Evolutionary conservation across 2,329 filamentous ascomycete genomes (phyloP).

Genomic region (Helotiales sp.): DNA sequence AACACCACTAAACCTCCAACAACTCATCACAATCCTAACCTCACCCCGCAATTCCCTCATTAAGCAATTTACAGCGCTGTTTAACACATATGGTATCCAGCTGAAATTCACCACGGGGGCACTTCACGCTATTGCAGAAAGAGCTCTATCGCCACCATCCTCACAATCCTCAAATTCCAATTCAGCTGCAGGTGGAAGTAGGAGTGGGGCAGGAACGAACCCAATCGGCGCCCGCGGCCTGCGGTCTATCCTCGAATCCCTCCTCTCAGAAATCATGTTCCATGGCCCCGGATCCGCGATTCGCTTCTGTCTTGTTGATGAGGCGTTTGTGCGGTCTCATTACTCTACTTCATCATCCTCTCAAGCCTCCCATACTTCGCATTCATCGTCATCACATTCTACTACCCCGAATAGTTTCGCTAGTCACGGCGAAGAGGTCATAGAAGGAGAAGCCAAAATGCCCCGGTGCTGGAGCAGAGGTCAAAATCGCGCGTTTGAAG

Average conservation of each 20-base stretch:
- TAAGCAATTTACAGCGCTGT: slow-evolving; percentile 86
- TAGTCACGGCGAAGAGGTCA: slow-evolving; percentile 65
- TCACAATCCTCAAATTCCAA: slow-evolving; percentile 35
- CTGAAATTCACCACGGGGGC: slow-evolving; percentile 83
- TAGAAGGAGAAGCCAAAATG: slow-evolving; percentile 53
- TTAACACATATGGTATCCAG: slow-evolving; percentile 74
- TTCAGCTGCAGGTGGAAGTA: slow-evolving; percentile 44
- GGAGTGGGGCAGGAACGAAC: slow-evolving; percentile 58
- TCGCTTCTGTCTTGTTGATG: slow-evolving; percentile 75
- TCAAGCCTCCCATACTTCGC: background rate
- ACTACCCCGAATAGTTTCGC: no score
- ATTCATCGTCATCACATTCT: slow-evolving; percentile 52
- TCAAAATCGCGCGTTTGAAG: slow-evolving; percentile 70
- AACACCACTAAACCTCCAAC: slow-evolving; percentile 69
- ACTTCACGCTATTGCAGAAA: slow-evolving; percentile 77
- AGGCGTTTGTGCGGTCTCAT: slow-evolving; percentile 47
- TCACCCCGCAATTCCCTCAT: slow-evolving; percentile 90
- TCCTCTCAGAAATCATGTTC: slow-evolving; percentile 81
- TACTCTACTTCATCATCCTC: slow-evolving; percentile 1
- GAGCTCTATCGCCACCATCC: slow-evolving; percentile 47
- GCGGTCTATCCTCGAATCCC: slow-evolving; percentile 80
- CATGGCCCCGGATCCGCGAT: slow-evolving; percentile 68
- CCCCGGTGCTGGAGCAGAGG: slow-evolving; percentile 70
- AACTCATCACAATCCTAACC: slow-evolving; percentile 85
- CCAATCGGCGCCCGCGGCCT: slow-evolving; percentile 78